phyloP scores from a whole-genome alignment of 139 green algal species.

The Chlorella sp. region DNA sequence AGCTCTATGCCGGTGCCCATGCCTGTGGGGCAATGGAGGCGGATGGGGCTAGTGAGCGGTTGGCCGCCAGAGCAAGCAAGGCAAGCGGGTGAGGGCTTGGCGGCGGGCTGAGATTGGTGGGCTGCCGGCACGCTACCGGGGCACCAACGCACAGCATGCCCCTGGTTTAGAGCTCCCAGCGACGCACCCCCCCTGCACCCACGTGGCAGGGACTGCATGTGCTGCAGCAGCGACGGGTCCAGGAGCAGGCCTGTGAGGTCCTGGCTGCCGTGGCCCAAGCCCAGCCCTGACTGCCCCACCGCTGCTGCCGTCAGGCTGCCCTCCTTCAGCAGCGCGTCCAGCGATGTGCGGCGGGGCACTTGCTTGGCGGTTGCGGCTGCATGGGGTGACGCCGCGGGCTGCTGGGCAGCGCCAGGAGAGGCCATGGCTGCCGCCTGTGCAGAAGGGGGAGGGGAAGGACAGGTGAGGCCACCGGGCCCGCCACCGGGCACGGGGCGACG shows the following conservation, averaged over 20 bases:
- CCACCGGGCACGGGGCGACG: no score
- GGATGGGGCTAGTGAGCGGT: neutral
- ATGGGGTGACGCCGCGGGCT: no score
- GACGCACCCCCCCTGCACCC: neutral
- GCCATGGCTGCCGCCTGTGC: no score
- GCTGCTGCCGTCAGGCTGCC: neutral
- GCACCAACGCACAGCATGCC: neutral
- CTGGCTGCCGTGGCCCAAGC: conserved; percentile 10
- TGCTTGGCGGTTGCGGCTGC: no score
- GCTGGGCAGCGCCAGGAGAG: no score
- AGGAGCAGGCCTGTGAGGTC: conserved; percentile 5
- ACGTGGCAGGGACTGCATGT: conserved; percentile 13
- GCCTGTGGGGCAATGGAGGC: neutral
- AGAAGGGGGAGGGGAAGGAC: no score
- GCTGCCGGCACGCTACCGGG: no score
- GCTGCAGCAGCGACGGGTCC: neutral
- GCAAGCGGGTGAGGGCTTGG: no score
- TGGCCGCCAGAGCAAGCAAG: no score
- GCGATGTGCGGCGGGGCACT: no score
- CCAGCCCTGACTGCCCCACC: neutral
- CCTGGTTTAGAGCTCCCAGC: neutral
- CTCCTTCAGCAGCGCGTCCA: neutral
- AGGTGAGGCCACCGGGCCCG: no score
- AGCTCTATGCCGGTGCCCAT: neutral
- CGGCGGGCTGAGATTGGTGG: no score